These are phyloP conservation scores for Kwoniella europaea DNA, from an alignment of 768 basidiomycete species.

Conservation along the genomic window DNA sequence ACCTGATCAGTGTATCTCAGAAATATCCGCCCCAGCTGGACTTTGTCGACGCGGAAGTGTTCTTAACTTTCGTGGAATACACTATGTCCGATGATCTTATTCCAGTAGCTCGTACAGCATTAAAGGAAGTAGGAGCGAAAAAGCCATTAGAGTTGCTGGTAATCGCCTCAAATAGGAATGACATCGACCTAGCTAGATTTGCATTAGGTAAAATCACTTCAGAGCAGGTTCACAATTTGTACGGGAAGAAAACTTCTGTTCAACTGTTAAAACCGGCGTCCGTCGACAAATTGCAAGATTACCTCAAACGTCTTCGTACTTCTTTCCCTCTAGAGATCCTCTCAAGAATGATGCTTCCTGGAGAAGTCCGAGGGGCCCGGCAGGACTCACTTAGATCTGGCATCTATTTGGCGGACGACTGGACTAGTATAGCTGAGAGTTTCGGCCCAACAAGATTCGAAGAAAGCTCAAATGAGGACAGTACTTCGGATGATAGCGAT, in stretches of 20 bases:
- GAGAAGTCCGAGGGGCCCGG: neutral
- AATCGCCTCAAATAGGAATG: constrained; percentile 1
- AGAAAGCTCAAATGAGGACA: neutral
- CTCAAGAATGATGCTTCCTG: neutral
- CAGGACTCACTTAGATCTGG: neutral
- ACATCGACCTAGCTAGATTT: neutral
- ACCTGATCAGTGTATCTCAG: neutral
- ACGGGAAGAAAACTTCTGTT: neutral
- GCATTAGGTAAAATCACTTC: constrained; percentile 5
- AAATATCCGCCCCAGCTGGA: neutral
- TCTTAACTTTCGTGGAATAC: neutral
- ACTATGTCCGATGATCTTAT: neutral
- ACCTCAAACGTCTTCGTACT: neutral
- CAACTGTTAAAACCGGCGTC: neutral
- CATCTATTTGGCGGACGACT: neutral
- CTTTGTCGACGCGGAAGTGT: neutral
- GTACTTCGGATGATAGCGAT: neutral
- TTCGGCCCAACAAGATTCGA: neutral
- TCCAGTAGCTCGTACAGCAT: neutral
- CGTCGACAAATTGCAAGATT: neutral
- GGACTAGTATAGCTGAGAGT: neutral
- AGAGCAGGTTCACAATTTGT: neutral
- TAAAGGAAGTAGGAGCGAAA: neutral
- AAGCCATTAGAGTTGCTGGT: constrained; percentile 8
- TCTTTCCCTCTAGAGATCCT: neutral